Evolutionary conservation across 148 eudicot genomes (phyloP).

Genomic region (Vaccinium myrtillus): DNA sequence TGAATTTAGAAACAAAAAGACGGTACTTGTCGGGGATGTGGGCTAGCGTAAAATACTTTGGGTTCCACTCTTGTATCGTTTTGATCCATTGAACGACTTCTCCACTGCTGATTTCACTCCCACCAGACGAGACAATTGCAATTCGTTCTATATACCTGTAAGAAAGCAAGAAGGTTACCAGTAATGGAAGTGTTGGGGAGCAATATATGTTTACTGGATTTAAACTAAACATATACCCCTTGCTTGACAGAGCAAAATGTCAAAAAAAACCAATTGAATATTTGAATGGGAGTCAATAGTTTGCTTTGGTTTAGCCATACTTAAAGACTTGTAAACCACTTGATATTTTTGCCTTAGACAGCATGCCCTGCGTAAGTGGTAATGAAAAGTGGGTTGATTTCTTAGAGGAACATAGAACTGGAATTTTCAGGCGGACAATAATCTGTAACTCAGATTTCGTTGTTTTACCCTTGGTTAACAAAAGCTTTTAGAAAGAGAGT

Average conservation of each 20-base stretch:
- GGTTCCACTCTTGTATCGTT: conserved; percentile 82
- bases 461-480: background rate
- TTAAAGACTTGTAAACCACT: background rate
- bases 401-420: background rate
- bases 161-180: background rate
- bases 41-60: conserved; percentile 81
- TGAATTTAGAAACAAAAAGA: conserved; percentile 57
- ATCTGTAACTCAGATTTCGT: background rate
- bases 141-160: conserved; percentile 87
- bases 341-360: background rate
- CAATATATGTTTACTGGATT: background rate
- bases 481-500: background rate
- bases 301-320: background rate
- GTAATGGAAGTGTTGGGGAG: background rate
- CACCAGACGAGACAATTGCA: conserved; percentile 71
- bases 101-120: conserved; percentile 46
- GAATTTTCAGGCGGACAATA: background rate
- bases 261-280: background rate
- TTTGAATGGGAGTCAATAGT: background rate
- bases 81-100: conserved; percentile 77
- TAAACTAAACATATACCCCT: background rate
- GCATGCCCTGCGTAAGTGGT: background rate
- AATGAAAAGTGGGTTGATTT: background rate
- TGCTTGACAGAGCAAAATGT: background rate
- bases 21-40: conserved; percentile 69